Base-by-base conservation (phyloP, 345 rosid genomes). In the Cochlearia excelsa region DNA sequence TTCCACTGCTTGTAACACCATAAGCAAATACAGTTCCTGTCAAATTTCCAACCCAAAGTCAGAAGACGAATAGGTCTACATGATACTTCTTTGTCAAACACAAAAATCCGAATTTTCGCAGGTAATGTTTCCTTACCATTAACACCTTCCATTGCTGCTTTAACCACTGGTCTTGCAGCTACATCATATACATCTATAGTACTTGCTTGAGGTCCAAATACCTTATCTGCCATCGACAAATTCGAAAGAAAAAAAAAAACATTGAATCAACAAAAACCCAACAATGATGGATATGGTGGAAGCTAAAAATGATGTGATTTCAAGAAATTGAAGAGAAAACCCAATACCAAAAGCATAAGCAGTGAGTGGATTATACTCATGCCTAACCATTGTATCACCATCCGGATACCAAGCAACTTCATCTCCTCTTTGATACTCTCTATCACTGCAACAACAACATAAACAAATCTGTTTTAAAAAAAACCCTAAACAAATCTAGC, bases 1-100 rank as follows among this genome's bases (percentile, higher is more conserved):
- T 90, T 59, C 99, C 99, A 79, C 99, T 94, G 48, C 99, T 94
- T 23, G 99, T 94, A 67, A 94, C 99, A 71, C 99, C 99, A 68
- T 94, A 94, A 11, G 99, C 99, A 55, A 94, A 94, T 51, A 94
- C 97, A 27, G 99, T 94, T 51, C 99, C 99, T 94, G 83, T 59
- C 9, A 46, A 59, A 53, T n/a, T 31, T 35, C 16, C 23, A 65
- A 52, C 11, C 2, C 52, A 4, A 9, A 51, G 29, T 65, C 45
- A 65, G 57, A 59, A 40, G 9, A 31, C 27, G 10, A 53, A 9
- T 43, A 42, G 11, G 43, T 11, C 7, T 2, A 9, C 1, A 59
- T 7, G 37, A 41, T 11, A 37, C 43, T 16, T 46, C 62, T 11
- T 27, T 27, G n/a, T 23, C 50, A 46, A 39, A 37, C 9, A 57